These are phyloP conservation scores for Ogataea angusta DNA, from an alignment of 805 yeast genomes.

Conservation along the genomic window DNA sequence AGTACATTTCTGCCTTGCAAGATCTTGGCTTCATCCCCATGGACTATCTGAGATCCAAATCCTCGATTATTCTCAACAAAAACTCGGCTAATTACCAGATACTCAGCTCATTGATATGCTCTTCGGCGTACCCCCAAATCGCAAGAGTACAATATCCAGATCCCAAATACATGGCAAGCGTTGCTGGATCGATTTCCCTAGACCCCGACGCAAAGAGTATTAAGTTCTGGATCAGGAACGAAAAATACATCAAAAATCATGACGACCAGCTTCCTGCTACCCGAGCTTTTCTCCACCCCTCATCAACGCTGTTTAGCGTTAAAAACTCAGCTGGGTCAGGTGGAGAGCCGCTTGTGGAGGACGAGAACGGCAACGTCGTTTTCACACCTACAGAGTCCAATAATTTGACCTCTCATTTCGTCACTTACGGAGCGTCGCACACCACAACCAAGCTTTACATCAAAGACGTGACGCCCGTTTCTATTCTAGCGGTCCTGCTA, in stretches of 20 bases:
- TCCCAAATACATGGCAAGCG: constrained; percentile 63
- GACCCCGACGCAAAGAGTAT: constrained; percentile 78
- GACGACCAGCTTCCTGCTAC: constrained; percentile 47
- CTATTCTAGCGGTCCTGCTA: constrained; percentile 65
- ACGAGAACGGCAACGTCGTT: constrained; percentile 35
- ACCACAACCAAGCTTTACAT: constrained; percentile 64
- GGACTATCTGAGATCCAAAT: constrained; percentile 32
- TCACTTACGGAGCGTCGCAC: constrained; percentile 58
- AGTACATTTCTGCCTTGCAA: constrained; percentile 64
- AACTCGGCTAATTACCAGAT: constrained; percentile 50
- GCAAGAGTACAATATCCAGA: constrained; percentile 83
- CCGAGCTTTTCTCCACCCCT: constrained; percentile 83
- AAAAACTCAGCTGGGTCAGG: constrained; percentile 27
- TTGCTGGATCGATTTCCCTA: constrained; percentile 78
- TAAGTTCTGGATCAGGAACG: constrained; percentile 71
- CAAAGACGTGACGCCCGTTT: constrained; percentile 76
- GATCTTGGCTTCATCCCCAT: constrained; percentile 77
- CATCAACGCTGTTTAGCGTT: constrained; percentile 61
- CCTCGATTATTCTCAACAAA: constrained; percentile 40
- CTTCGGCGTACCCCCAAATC: constrained; percentile 78
- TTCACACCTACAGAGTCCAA: constrained; percentile 18
- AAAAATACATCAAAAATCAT: constrained; percentile 39
- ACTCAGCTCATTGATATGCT: constrained; percentile 67
- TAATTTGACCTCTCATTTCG: constrained; percentile 49
- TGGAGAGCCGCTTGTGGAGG: constrained; percentile 16